Evolutionary conservation across 2,329 filamentous ascomycete species (phyloP).

Genomic region (Ambrosiella xylebori): DNA sequence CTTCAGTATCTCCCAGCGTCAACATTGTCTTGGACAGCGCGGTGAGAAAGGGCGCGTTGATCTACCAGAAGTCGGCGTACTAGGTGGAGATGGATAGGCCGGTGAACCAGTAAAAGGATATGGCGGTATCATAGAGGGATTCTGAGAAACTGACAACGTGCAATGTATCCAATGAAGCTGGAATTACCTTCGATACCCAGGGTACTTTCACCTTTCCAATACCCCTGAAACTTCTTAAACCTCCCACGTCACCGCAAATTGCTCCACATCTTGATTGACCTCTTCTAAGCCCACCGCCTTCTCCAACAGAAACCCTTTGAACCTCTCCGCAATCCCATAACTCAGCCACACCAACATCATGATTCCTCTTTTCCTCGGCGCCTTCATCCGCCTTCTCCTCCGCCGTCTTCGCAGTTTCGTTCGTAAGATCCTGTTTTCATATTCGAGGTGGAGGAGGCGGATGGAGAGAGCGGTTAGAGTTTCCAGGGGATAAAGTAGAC

Average conservation of each 20-base stretch:
- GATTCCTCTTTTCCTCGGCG: too few relatives aligned
- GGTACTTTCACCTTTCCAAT: too few relatives aligned
- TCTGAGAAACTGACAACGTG: neutral
- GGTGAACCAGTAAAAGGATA: neutral
- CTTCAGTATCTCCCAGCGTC: conserved; percentile 1
- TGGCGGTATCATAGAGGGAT: neutral
- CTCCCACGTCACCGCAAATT: too few relatives aligned
- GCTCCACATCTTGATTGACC: too few relatives aligned
- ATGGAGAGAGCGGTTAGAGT: neutral
- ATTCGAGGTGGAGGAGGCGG: conserved; percentile 3
- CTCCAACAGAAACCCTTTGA: too few relatives aligned
- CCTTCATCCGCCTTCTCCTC: neutral
- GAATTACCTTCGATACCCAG: too few relatives aligned
- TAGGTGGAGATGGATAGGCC: neutral
- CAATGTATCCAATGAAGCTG: neutral
- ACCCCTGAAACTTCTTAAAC: too few relatives aligned
- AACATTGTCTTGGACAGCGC: neutral
- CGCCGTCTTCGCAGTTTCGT: neutral
- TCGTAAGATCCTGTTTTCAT: neutral
- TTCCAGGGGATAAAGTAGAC: neutral
- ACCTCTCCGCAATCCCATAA: too few relatives aligned
- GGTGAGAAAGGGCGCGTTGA: conserved; percentile 4
- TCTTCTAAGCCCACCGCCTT: too few relatives aligned
- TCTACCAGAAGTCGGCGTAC: conserved; percentile 2
- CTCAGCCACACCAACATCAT: too few relatives aligned